Base-by-base conservation (phyloP, 495 filamentous ascomycete species). In the Hyaloscypha bicolor region DNA sequence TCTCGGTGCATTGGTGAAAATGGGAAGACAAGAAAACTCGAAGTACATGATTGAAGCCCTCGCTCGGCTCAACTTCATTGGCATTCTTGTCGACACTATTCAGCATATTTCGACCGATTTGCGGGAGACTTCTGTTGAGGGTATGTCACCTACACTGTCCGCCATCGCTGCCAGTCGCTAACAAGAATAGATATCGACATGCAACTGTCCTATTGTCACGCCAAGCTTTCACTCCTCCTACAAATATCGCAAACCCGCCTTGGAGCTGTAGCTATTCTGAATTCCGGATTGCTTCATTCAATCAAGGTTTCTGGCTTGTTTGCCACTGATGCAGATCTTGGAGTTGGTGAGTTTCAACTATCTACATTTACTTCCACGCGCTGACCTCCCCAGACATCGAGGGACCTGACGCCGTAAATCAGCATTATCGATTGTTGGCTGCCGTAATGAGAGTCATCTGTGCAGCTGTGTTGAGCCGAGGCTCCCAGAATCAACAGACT, bases 261-360 rank as follows among this genome's bases (percentile, higher is more conserved):
- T 9, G 96, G 95, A 22, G 93, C 94, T 19, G 89, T 85, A 37
- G 87, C 90, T 62, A 87, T 98, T 42, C 81, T 97, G 16, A 93
- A 93, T 65, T 88, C 91, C 22, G 94, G 94, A 61, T 84, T 99
- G n/a, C 96, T 99, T 81, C 85, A 88, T 62, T 83, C 91, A 0
- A 82, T 97, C 30, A 89, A 89, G 25, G 85, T 90, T 30, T 95
- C 93, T 4, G 83, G 86, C 11, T 81, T 97, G 14, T 98, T 98
- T 75, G 85, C 88, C n/a, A 88, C 89, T 29, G 95, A 99, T 77
- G 94, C 96, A 6, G 95, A 99, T 76, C 86, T 98, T 65, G 93
- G 93, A 31, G 84, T 94, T 68, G 88, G 89, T 91, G 69, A 73
- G 87, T 80, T 48, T 55, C 60, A 74, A 51, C 65, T 48, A 64